Evolutionary conservation across 352 stramenopile genomes (phyloP).

Genomic region (Phytophthora tentaculata): DNA sequence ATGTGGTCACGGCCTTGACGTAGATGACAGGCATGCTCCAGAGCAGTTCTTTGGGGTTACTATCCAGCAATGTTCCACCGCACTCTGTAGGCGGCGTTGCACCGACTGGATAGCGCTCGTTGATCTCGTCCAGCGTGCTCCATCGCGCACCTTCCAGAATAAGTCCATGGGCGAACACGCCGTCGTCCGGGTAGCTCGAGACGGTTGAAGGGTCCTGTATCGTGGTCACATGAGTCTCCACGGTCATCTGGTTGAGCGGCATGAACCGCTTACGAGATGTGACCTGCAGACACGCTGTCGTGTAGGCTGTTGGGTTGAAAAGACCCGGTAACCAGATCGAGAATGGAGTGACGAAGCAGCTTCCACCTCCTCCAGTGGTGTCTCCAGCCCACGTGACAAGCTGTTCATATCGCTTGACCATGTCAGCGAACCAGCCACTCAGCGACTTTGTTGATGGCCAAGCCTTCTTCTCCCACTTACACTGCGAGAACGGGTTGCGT

Average conservation of each 20-base stretch:
- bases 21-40: constrained; percentile 94
- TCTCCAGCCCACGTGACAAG: constrained; percentile 89
- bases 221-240: constrained; percentile 96
- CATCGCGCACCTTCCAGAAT: constrained; percentile 97
- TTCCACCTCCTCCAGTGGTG: constrained; percentile 30
- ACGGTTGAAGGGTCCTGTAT: constrained; percentile 89
- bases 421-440: constrained; percentile 92
- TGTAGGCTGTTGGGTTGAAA: constrained; percentile 96
- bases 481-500: constrained; percentile 95
- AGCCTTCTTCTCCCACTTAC: constrained; percentile 96
- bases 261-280: constrained; percentile 92
- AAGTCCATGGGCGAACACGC: constrained; percentile 95
- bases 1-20: constrained; percentile 95
- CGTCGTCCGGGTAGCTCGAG: constrained; percentile 88
- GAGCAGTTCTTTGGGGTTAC: constrained; percentile 96
- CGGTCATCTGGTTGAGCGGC: constrained; percentile 96
- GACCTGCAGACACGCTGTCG: constrained; percentile 96
- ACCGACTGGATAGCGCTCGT: constrained; percentile 89
- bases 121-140: constrained; percentile 89
- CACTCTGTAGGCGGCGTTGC: constrained; percentile 84
- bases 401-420: constrained; percentile 93
- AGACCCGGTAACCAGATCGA: constrained; percentile 96
- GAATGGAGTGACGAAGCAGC: constrained; percentile 87
- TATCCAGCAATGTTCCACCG: constrained; percentile 92
- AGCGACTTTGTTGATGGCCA: constrained; percentile 95